These are phyloP conservation scores for Xylaria nigripes DNA, from an alignment of 495 filamentous ascomycete genomes.

Conservation along the genomic window DNA sequence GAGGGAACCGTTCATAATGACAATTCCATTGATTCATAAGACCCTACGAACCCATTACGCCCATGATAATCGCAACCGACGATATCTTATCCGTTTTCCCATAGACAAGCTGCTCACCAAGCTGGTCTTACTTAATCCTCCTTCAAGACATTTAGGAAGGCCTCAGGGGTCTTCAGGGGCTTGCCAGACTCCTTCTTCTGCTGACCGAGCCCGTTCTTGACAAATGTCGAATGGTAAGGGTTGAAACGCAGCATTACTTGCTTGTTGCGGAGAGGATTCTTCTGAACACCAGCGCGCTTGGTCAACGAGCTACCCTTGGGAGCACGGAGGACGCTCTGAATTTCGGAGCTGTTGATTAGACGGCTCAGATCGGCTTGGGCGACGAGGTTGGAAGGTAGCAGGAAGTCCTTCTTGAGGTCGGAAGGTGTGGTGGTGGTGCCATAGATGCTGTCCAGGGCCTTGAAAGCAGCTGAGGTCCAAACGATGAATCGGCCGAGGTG, in stretches of 20 bases:
- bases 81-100: conserved; percentile 14
- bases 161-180: conserved; percentile 24
- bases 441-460: conserved; percentile 92
- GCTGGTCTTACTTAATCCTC: conserved; percentile 32
- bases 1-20: conserved; percentile 22
- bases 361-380: conserved; percentile 87
- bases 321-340: conserved; percentile 84
- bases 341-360: conserved; percentile 97
- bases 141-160: conserved; percentile 33
- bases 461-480: conserved; percentile 96
- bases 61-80: conserved; percentile 24
- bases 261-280: conserved; percentile 98
- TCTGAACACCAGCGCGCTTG: conserved; percentile 86
- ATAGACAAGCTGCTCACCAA: conserved; percentile 30
- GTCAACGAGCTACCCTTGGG: conserved; percentile 83
- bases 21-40: conserved; percentile 30
- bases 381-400: conserved; percentile 81
- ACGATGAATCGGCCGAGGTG: conserved; percentile 98
- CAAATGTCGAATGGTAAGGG: conserved; percentile 85
- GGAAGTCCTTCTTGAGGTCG: conserved; percentile 95
- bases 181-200: conserved; percentile 34
- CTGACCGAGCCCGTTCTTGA: conserved; percentile 52
- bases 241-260: conserved; percentile 95
- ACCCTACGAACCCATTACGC: conserved; percentile 29
- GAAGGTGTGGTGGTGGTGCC: conserved; percentile 77